Evolutionary conservation across 2,329 filamentous ascomycete species (phyloP), one percentile per base, ranked within the genome.

Genomic region (Pseudogymnoascus sp.): DNA sequence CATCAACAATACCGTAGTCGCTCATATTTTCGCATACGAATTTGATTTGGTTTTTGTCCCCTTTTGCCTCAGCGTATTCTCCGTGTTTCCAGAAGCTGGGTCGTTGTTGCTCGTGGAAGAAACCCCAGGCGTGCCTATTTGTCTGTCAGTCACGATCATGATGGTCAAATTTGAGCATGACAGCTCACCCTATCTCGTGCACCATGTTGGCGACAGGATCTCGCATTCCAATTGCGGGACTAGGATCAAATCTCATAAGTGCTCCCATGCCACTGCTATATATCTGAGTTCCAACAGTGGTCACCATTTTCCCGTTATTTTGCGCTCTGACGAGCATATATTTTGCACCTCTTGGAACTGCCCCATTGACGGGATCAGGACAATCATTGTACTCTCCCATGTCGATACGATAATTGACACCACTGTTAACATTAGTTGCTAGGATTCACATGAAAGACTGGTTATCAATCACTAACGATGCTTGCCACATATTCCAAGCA

Each of bases 21-120:
- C 5, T 16, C 23, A 61, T n/a, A 6, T 61, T 61, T 61, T 28
- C 23, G 42, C 60, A 61, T 14, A 31, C 31, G 14, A 61, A 61
- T 1, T 61, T 28, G 33, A 61, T 47, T 42, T 61, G 60, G 28
- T 61, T 61, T 40, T 12, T 14, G 37, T 12, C n/a, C 16, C 60
- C 60, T 47, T 21, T 47, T 21, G 23, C 60, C 0, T 18, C 37
- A 11, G 37, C 60, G 18, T 42, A 44, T 14, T 53, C 61, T 2
- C 61, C 61, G 5, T 11, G 1, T 25, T 44, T 35, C 61, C 61
- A 62, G 10, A 53, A 62, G 38, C 3, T 37, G 5, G 44, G n/a
- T 59, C 61, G 42, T 25, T 62, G 61, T 3, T 62, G 61, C 33
- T 62, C 61, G 5, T 62, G 61, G 21, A 31, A 61, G 60, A 61